A percentile compares a stretch with the other conserved stretches of the same genome.
Conservation (phyloP, 2,329 filamentous ascomycete species). For the Podosphaera xanthii region DNA sequence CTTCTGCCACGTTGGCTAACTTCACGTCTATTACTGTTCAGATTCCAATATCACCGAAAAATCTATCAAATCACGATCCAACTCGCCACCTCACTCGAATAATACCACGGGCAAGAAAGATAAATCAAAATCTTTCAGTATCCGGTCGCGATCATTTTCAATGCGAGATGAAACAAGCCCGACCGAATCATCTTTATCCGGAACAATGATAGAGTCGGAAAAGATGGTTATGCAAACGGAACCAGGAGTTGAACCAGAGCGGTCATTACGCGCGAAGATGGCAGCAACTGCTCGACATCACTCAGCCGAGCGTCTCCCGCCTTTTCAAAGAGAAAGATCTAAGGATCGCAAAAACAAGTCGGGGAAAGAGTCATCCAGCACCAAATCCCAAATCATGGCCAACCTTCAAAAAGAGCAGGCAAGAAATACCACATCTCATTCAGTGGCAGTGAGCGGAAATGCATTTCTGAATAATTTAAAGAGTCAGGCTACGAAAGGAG, state of each 20-base stretch:
- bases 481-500: conserved; percentile 48
- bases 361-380: conserved; percentile 15
- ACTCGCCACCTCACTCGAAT: conserved; percentile 8
- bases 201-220: conserved; percentile 15
- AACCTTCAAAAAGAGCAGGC: conserved; percentile 12
- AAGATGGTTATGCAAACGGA: conserved; percentile 16
- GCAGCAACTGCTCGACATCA: conserved; percentile 41
- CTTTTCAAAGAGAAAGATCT: conserved; percentile 21
- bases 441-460: conserved; percentile 30
- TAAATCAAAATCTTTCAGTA: conserved; percentile 16
- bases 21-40: conserved; percentile 3
- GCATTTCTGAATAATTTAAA: conserved; percentile 53
- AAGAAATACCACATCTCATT: conserved; percentile 2
- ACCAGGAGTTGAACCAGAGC: conserved; percentile 31
- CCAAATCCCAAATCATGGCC: conserved; percentile 14
- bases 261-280: conserved; percentile 45
- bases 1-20: background rate
- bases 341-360: conserved; percentile 13
- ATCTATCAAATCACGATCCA: conserved; percentile 12
- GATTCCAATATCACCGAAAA: conserved; percentile 10
- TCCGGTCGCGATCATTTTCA: conserved; percentile 21
- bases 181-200: conserved; percentile 8
- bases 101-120: conserved; percentile 10
- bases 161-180: conserved; percentile 20
- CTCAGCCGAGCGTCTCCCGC: conserved; percentile 42